A percentile compares a stretch with the other conserved stretches of the same genome.
Conservation (phyloP, 2,329 filamentous ascomycete species). For the Colletotrichum sp. region DNA sequence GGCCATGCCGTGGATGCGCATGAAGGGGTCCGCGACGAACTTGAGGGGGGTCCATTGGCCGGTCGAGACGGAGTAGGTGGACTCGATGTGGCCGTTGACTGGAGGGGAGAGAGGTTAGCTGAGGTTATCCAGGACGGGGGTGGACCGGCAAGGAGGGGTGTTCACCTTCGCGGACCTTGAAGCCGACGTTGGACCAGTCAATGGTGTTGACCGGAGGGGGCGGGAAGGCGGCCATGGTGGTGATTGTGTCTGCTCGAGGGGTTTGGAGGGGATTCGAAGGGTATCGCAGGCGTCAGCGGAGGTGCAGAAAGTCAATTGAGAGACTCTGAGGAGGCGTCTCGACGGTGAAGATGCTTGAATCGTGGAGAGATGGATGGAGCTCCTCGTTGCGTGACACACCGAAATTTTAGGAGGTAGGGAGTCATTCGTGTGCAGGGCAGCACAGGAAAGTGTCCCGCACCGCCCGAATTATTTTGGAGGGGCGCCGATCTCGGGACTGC, state of each 20-base stretch:
- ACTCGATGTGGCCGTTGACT: conserved; percentile 96
- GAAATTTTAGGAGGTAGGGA: not conserved
- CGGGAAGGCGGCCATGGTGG: conserved; percentile 66
- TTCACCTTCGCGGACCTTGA: conserved; percentile 87
- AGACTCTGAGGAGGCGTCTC: not conserved
- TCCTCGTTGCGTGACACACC: conserved; percentile 2
- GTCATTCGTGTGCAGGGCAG: not conserved
- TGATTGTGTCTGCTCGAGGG: not conserved
- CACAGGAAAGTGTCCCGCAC: not conserved
- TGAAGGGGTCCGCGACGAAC: conserved; percentile 83
- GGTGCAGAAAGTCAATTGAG: not conserved
- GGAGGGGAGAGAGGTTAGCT: not conserved
- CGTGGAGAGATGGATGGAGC: not conserved
- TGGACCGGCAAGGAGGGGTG: not conserved
- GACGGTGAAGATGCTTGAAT: not conserved
- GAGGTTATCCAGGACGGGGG: not conserved
- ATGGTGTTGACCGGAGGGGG: conserved; percentile 81
- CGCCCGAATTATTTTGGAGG: conserved; percentile 1
- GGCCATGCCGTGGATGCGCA: conserved; percentile 93
- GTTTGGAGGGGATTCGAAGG: not conserved
- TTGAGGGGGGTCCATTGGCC: conserved; percentile 78
- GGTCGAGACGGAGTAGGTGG: conserved; percentile 76
- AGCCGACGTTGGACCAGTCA: conserved; percentile 94
- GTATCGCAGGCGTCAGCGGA: not conserved
- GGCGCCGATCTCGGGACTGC: conserved; percentile 19